phyloP scores from a whole-genome alignment of 495 filamentous ascomycete genomes.

The Podospora australis region DNA sequence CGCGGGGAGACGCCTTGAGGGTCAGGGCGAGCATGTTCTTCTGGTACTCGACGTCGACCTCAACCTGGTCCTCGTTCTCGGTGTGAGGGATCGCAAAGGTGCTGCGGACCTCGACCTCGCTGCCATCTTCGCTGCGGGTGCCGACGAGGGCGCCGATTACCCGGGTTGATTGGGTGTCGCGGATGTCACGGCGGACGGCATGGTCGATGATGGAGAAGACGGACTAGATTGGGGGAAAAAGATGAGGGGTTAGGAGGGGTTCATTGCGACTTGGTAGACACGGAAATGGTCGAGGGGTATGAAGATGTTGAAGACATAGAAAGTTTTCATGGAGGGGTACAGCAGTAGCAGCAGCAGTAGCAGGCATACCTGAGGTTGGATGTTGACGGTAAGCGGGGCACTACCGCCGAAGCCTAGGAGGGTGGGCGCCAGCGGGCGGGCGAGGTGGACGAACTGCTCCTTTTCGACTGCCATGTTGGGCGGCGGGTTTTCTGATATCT shows the following conservation, averaged over 20 bases:
- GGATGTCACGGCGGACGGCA: conserved; percentile 82
- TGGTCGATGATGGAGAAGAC: conserved; percentile 97
- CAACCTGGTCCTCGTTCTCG: conserved; percentile 95
- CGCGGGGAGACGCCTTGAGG: conserved; percentile 86
- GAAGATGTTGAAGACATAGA: background rate
- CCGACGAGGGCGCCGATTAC: conserved; percentile 95
- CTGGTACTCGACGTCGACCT: conserved; percentile 99
- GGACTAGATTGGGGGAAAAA: conserved; percentile 51
- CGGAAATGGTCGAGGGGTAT: conserved; percentile 7
- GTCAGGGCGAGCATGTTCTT: conserved; percentile 96
- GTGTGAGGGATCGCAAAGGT: conserved; percentile 97
- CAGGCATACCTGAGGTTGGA: conserved; percentile 83
- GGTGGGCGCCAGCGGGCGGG: conserved; percentile 80
- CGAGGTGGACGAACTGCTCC: conserved; percentile 87
- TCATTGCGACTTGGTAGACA: background rate
- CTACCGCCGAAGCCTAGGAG: conserved; percentile 73
- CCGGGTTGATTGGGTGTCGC: conserved; percentile 81
- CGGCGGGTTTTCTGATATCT: too few species aligned
- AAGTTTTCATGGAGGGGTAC: too few species aligned
- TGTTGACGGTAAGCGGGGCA: conserved; percentile 82
- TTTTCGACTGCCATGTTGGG: conserved; percentile 69
- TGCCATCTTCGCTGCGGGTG: conserved; percentile 87
- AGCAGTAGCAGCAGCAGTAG: conserved; percentile 5
- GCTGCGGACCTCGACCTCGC: conserved; percentile 88
- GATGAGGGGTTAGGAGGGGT: conserved; percentile 1